These are phyloP conservation scores for Microbotryum violaceum DNA, from an alignment of 1,284 basidiomycete species.

Conservation along the genomic window DNA sequence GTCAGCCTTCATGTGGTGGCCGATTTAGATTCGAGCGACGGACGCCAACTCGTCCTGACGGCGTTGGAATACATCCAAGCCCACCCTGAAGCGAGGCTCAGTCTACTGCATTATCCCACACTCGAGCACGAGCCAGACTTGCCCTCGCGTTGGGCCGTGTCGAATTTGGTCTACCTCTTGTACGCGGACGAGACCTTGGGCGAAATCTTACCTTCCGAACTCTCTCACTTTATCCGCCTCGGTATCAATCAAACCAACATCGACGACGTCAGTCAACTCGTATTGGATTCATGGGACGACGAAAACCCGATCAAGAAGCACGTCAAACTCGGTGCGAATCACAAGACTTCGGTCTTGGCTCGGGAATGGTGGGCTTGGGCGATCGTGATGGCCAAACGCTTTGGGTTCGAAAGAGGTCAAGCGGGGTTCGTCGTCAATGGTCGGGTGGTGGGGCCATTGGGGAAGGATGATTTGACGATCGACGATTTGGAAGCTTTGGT, in stretches of 20 bases:
- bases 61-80: conserved; percentile 47
- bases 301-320: conserved; percentile 13
- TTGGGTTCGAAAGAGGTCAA: conserved; percentile 55
- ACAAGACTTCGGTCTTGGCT: not conserved
- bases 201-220: conserved; percentile 15
- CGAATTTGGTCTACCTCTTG: conserved; percentile 8
- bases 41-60: conserved; percentile 53
- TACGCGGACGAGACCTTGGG: not conserved
- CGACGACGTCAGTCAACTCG: not conserved
- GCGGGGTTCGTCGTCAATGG: conserved; percentile 69
- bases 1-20: conserved; percentile 62
- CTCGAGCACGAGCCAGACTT: not conserved
- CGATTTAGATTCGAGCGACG: conserved; percentile 63
- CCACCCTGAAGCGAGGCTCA: conserved; percentile 9
- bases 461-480: conserved; percentile 50
- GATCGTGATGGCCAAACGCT: conserved; percentile 24
- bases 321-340: not conserved
- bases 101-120: conserved; percentile 22
- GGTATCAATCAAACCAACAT: not conserved
- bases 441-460: conserved; percentile 63
- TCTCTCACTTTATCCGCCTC: conserved; percentile 15
- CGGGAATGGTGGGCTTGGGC: conserved; percentile 14
- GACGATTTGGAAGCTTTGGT: conserved; percentile 63
- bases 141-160: conserved; percentile 9
- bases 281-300: not conserved